Evolutionary conservation across 2,329 filamentous ascomycete genomes (phyloP).

Genomic region (Ceratocystis eucalypticola): DNA sequence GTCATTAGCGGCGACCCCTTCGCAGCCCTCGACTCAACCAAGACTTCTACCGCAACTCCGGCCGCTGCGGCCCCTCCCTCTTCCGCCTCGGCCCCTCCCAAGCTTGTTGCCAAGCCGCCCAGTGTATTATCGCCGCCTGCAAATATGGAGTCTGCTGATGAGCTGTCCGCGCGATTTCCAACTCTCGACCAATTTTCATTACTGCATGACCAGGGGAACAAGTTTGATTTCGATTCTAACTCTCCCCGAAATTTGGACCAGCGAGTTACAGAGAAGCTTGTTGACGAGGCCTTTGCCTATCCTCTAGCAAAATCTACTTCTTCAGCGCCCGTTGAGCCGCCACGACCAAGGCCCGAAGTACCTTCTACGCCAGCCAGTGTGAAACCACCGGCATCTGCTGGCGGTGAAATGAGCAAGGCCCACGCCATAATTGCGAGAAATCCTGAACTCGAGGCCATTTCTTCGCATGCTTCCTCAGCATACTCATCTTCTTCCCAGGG

Average conservation of each 20-base stretch:
- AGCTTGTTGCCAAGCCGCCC: conserved; percentile 6
- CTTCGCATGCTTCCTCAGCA: conserved; percentile 28
- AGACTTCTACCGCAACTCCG: conserved; percentile 20
- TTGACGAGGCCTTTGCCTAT: conserved; percentile 67
- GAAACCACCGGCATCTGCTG: conserved; percentile 28
- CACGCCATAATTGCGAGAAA: conserved; percentile 50
- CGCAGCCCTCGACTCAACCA: conserved; percentile 65
- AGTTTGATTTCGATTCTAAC: conserved; percentile 66
- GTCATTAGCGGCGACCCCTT: conserved; percentile 71
- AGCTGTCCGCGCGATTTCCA: conserved; percentile 74
- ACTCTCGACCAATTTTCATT: conserved; percentile 87
- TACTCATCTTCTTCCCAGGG: conserved; percentile 24
- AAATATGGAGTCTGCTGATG: conserved; percentile 45
- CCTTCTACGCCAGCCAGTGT: neutral
- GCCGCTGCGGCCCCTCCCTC: neutral
- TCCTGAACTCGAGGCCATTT: conserved; percentile 46
- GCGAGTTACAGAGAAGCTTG: conserved; percentile 60
- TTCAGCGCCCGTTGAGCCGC: conserved; percentile 22
- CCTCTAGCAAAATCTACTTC: conserved; percentile 23
- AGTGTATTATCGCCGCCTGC: conserved; percentile 6
- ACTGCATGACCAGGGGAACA: conserved; percentile 67
- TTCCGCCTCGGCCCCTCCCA: neutral
- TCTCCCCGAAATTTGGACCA: conserved; percentile 45
- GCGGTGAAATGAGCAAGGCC: conserved; percentile 42
- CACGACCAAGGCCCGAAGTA: neutral